These are phyloP conservation scores for Trichoderma breve DNA, from an alignment of 2,329 filamentous ascomycete species.

Conservation along the genomic window DNA sequence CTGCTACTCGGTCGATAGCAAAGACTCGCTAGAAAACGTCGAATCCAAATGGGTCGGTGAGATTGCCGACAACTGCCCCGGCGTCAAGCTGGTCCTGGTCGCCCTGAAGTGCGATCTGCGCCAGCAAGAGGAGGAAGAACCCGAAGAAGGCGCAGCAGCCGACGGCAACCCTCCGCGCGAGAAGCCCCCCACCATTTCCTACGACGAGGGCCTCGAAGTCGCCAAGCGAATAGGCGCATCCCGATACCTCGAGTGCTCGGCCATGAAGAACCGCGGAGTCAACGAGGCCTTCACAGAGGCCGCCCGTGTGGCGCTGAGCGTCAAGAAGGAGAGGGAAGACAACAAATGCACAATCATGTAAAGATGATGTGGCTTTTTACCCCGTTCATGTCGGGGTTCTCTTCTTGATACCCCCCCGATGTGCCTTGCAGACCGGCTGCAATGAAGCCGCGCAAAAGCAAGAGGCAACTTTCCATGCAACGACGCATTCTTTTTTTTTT, in stretches of 20 bases:
- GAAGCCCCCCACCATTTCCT: conserved; percentile 76
- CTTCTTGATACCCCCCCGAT: conserved; percentile 14
- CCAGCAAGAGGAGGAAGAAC: conserved; percentile 73
- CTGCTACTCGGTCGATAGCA: conserved; percentile 96
- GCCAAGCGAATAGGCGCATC: conserved; percentile 88
- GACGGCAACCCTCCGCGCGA: conserved; percentile 44
- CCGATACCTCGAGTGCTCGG: conserved; percentile 96
- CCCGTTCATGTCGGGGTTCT: background rate
- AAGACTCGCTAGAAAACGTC: conserved; percentile 95
- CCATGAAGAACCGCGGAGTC: conserved; percentile 95
- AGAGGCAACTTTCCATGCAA: conserved; percentile 1
- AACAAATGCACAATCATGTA: conserved; percentile 62
- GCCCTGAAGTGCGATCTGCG: conserved; percentile 96
- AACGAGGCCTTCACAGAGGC: conserved; percentile 99
- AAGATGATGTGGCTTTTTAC: conserved; percentile 18
- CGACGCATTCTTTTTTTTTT: conserved; percentile 6
- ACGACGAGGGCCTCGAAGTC: conserved; percentile 87
- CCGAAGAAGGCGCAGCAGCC: conserved; percentile 48
- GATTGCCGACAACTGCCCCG: conserved; percentile 96
- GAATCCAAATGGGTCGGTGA: conserved; percentile 98
- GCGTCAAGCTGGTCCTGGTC: conserved; percentile 90
- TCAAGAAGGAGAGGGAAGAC: conserved; percentile 64
- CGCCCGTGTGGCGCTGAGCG: conserved; percentile 82
- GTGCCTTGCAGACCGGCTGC: background rate
- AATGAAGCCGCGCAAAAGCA: background rate